Base-by-base conservation (phyloP, 768 basidiomycete genomes). In the Suillus decipiens region DNA sequence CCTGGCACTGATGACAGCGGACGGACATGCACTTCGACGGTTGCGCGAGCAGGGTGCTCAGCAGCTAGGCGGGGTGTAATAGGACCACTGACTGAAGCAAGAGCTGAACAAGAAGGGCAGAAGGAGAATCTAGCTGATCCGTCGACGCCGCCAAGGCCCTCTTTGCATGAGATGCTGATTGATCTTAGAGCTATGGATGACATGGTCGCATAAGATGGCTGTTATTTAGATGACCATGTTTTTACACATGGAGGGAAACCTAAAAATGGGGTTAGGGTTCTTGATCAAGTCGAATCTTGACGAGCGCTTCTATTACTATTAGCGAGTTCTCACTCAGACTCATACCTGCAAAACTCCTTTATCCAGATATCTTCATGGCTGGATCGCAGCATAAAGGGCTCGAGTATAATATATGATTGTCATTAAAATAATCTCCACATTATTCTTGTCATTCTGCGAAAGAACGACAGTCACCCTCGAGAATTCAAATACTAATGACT, bases 51-150 rank as follows among this genome's bases (percentile, higher is more conserved):
- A 11, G 92, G 84, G 36, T 85, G 82, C 76, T 95, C 93, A 9
- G 82, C 74, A 3, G 86, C 83, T 9, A 87, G 78, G 19, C 91
- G 82, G 56, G 89, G 89, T 66, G 93, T 87, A 51, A 93, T 88
- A 22, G 93, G 93, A 0, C 93, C 93, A 15, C 90, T 91, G 41
- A 93, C 73, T 5, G 92, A 92, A 9, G 89, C 86, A 22, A 93
- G 73, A 3, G 86, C 89, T 73, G 68, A 61, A 58, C 53, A 63
- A 50, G 61, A 63, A 22, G 56, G n/a, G 11, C 42, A 68, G 22
- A 62, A 64, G 0, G 64, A 84, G 69, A 93, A 93, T 31, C 86
- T 80, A 2, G 89, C 90, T 3, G 90, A 92, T 1, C 90, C 90
- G 65, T 93, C 92, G 24, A 87, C 89, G 58, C 89, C 81, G n/a